Evolutionary conservation across 2,329 filamentous ascomycete species (phyloP), one percentile per base, ranked within the genome.

Genomic region (Epicoccum sorghinum): DNA sequence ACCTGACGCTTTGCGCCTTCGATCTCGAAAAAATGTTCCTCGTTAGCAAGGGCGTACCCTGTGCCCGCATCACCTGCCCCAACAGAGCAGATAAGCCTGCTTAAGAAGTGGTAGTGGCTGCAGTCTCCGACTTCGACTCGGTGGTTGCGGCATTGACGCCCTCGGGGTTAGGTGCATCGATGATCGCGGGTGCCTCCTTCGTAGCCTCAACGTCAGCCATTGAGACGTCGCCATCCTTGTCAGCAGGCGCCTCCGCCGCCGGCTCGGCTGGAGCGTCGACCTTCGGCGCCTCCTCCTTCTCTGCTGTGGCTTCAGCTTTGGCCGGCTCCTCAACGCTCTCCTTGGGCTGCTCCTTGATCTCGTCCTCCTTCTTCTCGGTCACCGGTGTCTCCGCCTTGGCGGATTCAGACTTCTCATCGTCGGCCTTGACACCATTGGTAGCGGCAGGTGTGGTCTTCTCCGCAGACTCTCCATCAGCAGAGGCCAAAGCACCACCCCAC

Each of bases 401-500:
- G 13, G 65, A 72, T 45, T 76, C 70, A n/a, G 71, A 58, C 47
- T 77, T 77, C 36, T 71, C 70, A 25, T 72, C 70, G 56, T 73
- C 69, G 14, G 69, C 61, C 47, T 73, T 74, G 39, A 68, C 67
- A 18, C 73, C 71, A 30, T 75, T 75, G 14, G 32, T 50, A 6
- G 62, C 40, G 4, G 65, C 64, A 18, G 52, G 40, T 13, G 52
- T 45, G 29, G 46, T 54, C 39, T 54, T 54, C 7, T 54, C 52
- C 10, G 45, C 41, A 27, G 59, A 63, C 44, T 74, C 71, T 7
- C 62, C 47, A 12, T 71, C 71, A 8, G 66, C 61, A 41, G 47
- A 33, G 12, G 70, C 66, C 13, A 98, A 82, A 32, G 91, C 83
- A 73, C 89, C 89, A 74, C 89, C 96, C 95, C 95, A 99, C 75